These are phyloP conservation scores for Mycena maculata DNA, from an alignment of 768 basidiomycete genomes.

Conservation along the genomic window DNA sequence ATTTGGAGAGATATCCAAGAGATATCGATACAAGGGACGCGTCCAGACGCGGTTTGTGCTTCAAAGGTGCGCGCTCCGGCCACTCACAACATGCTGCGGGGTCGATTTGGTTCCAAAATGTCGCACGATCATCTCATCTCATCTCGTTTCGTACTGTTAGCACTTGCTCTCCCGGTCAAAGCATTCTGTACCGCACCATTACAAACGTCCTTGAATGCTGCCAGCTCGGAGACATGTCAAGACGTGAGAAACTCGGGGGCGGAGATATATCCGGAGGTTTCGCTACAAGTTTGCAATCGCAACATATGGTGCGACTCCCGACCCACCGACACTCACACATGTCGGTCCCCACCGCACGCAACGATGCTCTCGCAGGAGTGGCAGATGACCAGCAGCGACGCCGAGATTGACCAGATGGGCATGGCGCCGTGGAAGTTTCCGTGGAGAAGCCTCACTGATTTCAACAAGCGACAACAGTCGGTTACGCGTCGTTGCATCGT, in stretches of 20 bases:
- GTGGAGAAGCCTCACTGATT: constrained; percentile 13
- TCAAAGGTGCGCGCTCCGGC: too few relatives aligned
- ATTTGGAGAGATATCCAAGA: too few relatives aligned
- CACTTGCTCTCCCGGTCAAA: too few relatives aligned
- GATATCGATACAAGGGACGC: too few relatives aligned
- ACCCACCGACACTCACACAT: neutral
- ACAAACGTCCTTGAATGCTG: too few relatives aligned
- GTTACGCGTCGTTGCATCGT: constrained; percentile 36
- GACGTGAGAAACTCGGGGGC: constrained; percentile 29
- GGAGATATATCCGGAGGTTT: constrained; percentile 22
- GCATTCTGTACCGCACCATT: too few relatives aligned
- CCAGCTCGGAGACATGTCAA: neutral
- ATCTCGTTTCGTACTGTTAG: too few relatives aligned
- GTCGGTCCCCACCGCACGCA: neutral
- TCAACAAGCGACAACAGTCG: constrained; percentile 28
- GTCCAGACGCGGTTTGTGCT: too few relatives aligned
- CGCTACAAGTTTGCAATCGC: neutral
- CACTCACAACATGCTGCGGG: too few relatives aligned
- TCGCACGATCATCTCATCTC: too few relatives aligned
- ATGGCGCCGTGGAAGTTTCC: constrained; percentile 17
- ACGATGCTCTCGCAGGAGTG: neutral
- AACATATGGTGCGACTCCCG: too few relatives aligned
- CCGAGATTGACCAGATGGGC: constrained; percentile 14
- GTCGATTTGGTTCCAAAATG: too few relatives aligned
- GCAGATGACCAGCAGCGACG: constrained; percentile 17